A percentile compares a stretch with the other conserved stretches of the same genome.
Conservation (phyloP, 163 green algal genomes). For the Scenedesmus sp. region DNA sequence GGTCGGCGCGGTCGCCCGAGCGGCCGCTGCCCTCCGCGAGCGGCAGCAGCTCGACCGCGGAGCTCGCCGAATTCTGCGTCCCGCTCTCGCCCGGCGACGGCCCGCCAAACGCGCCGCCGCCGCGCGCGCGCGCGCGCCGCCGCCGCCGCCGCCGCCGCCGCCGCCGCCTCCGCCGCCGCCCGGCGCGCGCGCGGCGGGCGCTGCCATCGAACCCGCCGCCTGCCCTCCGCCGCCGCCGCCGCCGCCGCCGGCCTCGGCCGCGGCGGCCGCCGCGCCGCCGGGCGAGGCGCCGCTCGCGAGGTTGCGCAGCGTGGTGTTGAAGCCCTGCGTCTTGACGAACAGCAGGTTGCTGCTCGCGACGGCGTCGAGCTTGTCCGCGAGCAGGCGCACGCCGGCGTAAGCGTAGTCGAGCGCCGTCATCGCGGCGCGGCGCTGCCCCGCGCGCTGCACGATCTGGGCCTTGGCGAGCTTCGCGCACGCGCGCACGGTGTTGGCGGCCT, state of each 20-base stretch:
- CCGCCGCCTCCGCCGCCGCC: neutral
- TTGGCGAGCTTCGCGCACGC: conserved; percentile 39
- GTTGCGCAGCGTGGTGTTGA: conserved; percentile 34
- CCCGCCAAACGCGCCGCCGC: neutral
- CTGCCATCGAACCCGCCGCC: conserved; percentile 22
- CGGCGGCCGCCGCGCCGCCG: neutral
- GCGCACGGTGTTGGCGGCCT: conserved; percentile 22
- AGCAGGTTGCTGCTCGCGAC: conserved; percentile 36
- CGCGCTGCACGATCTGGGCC: conserved; percentile 24
- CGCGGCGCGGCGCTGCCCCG: neutral
- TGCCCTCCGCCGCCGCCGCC: conserved; percentile 3
- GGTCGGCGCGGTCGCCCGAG: conserved; percentile 8
- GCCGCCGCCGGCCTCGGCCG: neutral
- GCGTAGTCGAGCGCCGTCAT: conserved; percentile 34
- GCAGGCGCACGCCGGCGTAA: conserved; percentile 20
- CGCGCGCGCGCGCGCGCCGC: too few species aligned
- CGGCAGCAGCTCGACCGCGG: conserved; percentile 35
- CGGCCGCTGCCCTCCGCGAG: conserved; percentile 33
- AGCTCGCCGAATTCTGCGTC: conserved; percentile 45
- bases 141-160: neutral
- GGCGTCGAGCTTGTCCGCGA: conserved; percentile 40
- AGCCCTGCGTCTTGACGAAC: conserved; percentile 38
- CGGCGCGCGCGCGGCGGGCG: conserved; percentile 24
- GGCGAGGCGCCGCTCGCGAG: conserved; percentile 8
- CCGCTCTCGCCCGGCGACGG: neutral